These are phyloP conservation scores for Microthyrium microscopicum DNA, from an alignment of 2,329 filamentous ascomycete species.

Conservation along the genomic window DNA sequence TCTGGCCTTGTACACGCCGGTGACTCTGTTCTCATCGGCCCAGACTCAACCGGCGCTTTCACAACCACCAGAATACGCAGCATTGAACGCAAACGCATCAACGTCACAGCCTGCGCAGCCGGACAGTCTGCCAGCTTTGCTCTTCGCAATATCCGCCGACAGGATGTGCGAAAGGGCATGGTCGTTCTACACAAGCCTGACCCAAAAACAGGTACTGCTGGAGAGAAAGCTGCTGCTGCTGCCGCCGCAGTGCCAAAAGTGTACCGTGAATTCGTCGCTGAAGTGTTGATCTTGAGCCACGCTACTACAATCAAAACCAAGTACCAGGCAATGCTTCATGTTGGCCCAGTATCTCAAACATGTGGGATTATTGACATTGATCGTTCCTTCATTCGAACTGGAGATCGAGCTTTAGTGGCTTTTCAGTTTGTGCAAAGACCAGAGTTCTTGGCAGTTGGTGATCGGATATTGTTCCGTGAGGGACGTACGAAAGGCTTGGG, in stretches of 20 bases:
- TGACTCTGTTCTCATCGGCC: constrained; percentile 78
- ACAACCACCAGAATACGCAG: constrained; percentile 71
- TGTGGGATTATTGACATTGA: constrained; percentile 97
- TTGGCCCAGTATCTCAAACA: constrained; percentile 86
- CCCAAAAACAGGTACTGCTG: constrained; percentile 19
- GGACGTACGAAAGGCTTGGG: constrained; percentile 88
- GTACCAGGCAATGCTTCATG: constrained; percentile 96
- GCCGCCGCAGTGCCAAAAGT: constrained; percentile 30
- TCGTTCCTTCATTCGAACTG: constrained; percentile 83
- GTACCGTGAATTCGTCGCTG: constrained; percentile 36
- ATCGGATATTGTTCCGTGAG: constrained; percentile 83
- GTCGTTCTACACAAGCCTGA: constrained; percentile 79
- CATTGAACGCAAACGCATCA: constrained; percentile 86
- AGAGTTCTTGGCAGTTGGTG: constrained; percentile 78
- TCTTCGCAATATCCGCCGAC: constrained; percentile 68
- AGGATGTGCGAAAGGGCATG: constrained; percentile 95
- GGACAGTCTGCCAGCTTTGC: constrained; percentile 90
- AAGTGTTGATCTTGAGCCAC: constrained; percentile 89
- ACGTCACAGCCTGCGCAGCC: constrained; percentile 71
- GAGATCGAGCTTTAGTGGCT: constrained; percentile 83
- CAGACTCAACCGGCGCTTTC: constrained; percentile 82
- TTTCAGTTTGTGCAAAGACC: constrained; percentile 91
- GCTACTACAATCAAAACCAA: constrained; percentile 93
- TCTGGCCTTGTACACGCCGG: constrained; percentile 68
- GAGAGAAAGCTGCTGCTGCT: constrained; percentile 26